Percentiles rank a stretch among this genome's conserved stretches.
These are phyloP conservation scores for Fusarium xyrophilum DNA, from an alignment of 2,329 filamentous ascomycete species.

Conservation along the genomic window DNA sequence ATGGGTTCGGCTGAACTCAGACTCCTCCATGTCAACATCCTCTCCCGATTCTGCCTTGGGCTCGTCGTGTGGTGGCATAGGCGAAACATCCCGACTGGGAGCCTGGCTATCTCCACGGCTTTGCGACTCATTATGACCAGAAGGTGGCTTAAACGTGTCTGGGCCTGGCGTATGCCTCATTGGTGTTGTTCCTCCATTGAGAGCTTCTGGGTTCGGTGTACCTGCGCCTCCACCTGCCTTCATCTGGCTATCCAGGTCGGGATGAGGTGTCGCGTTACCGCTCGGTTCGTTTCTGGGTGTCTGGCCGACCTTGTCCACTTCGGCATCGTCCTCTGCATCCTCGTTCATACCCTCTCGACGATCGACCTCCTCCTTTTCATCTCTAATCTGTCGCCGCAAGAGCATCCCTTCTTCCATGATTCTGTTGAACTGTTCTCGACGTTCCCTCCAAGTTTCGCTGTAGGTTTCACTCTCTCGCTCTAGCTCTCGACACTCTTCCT, in stretches of 20 bases:
- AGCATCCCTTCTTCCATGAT: constrained; percentile 93
- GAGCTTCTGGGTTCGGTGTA: constrained; percentile 39
- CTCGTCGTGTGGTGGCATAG: constrained; percentile 40
- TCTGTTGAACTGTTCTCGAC: constrained; percentile 82
- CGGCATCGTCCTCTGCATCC: constrained; percentile 67
- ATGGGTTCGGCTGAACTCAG: constrained; percentile 47
- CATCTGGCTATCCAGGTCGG: constrained; percentile 50
- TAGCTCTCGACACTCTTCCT: constrained; percentile 86
- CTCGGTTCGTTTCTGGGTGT: constrained; percentile 60
- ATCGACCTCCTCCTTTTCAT: constrained; percentile 95
- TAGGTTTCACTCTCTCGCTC: constrained; percentile 85
- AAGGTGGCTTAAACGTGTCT: constrained; percentile 38
- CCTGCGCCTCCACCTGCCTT: constrained; percentile 43
- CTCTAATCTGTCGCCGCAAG: constrained; percentile 82
- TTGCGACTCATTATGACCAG: constrained; percentile 24
- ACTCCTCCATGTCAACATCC: constrained; percentile 67
- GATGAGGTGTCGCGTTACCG: constrained; percentile 58
- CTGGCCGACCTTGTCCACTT: constrained; percentile 54
- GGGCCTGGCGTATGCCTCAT: constrained; percentile 41
- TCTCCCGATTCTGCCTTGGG: constrained; percentile 55
- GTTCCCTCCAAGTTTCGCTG: constrained; percentile 81
- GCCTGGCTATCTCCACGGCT: constrained; percentile 41
- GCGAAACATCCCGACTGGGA: constrained; percentile 42
- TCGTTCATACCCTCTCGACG: constrained; percentile 81
- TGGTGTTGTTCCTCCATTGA: constrained; percentile 47